Evolutionary conservation across 495 filamentous ascomycete genomes (phyloP), one percentile per base, ranked within the genome.

Genomic region (Hypoxylon fuscum): DNA sequence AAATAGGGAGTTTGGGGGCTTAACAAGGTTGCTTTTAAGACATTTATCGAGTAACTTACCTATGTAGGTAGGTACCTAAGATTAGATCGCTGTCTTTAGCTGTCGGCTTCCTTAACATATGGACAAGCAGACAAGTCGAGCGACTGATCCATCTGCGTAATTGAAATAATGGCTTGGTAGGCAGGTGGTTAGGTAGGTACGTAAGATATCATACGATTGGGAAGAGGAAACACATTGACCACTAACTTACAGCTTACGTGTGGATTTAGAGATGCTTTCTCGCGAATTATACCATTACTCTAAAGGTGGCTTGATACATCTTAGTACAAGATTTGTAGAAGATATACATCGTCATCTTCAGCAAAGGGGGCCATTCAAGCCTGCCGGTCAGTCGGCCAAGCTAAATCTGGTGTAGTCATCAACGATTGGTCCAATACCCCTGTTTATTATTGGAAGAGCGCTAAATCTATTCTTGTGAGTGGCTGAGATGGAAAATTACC

Each of bases 331-430:
- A 14, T 76, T 78, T 18, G 73, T 79, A 4, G 76, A 79, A 5
- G 88, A 89, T n/a, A 62, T 79, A 90, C 32, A 82, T 94, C 45
- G 81, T 95, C 17, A 86, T 96, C 14, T 88, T 92, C 64, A 90
- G 88, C 57, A 2, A 96, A 97, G 37, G 6, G 37, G 14, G 23
- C n/a, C n/a, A n/a, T n/a, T n/a, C n/a, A n/a, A n/a, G n/a, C n/a
- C n/a, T n/a, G n/a, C n/a, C n/a, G n/a, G n/a, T n/a, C n/a, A n/a
- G n/a, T 45, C 7, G 23, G 23, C 23, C 42, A 45, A 12, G 17
- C 42, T 29, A 45, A 27, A 45, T 29, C 22, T 4, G 42, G 23
- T 6, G 2, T 27, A 17, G 3, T 4, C 22, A 3, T 3, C 22
- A 1, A 27, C 29, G n/a, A 45, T 45, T 45, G 10, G 42, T 14